Percentiles rank a stretch among this genome's conserved stretches.
Evolutionary conservation across 2,329 filamentous ascomycete genomes (phyloP).

Genomic region (Fusarium caatingaense): DNA sequence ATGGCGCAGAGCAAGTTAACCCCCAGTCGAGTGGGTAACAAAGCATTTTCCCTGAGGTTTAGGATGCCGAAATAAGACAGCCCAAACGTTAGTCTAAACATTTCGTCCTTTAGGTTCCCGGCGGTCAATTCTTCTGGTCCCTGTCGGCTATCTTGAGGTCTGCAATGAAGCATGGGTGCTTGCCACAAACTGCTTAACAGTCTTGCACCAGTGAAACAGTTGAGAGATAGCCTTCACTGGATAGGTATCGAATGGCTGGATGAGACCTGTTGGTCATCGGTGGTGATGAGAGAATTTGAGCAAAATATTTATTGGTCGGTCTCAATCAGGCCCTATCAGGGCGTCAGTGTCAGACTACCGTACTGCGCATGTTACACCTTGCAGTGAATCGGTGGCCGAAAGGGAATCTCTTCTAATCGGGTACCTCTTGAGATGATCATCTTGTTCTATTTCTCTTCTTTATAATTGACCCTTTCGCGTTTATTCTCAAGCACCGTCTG

Average conservation of each 20-base stretch:
- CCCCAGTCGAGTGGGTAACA: no score
- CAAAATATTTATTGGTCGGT: slow-evolving; percentile 3
- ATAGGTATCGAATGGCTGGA: background rate
- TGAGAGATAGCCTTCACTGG: no score
- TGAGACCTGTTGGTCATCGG: background rate
- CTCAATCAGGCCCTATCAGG: background rate
- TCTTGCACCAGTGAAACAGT: background rate
- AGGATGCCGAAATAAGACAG: background rate
- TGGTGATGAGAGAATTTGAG: slow-evolving; percentile 21
- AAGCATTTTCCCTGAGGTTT: background rate
- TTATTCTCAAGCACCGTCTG: background rate
- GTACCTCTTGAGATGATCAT: background rate
- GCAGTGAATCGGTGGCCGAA: background rate
- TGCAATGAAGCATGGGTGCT: no score
- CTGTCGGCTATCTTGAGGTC: no score
- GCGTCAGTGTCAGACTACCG: background rate
- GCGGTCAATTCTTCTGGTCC: background rate
- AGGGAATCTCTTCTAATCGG: background rate
- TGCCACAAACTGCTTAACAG: background rate
- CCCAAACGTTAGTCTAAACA: background rate
- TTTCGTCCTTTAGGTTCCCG: background rate
- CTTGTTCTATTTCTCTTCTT: background rate
- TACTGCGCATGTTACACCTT: background rate
- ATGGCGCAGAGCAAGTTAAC: background rate
- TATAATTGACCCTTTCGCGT: background rate